Percentiles rank a stretch among this genome's conserved stretches.
Evolutionary conservation across 2,329 filamentous ascomycete species (phyloP).

Genomic region (Emericellopsis atlantica): DNA sequence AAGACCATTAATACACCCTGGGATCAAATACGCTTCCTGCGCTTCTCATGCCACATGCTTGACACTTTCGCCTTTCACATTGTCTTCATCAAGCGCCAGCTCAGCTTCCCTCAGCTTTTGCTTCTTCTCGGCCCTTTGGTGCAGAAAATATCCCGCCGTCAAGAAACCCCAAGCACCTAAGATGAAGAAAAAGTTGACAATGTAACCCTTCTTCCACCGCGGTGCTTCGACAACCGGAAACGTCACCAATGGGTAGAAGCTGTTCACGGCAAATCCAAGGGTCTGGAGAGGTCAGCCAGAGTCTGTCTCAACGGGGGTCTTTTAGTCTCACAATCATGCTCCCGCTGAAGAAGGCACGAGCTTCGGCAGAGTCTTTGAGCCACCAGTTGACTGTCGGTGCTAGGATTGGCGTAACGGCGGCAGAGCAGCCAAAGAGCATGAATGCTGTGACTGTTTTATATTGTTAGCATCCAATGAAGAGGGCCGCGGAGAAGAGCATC

Average conservation of each 20-base stretch:
- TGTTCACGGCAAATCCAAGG: slow-evolving; percentile 11
- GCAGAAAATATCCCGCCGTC: slow-evolving; percentile 14
- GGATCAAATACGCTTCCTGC: too few species aligned
- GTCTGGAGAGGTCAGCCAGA: slow-evolving; percentile 6
- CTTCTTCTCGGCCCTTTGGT: slow-evolving; percentile 12
- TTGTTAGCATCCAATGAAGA: too few species aligned
- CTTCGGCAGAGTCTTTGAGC: slow-evolving; percentile 11
- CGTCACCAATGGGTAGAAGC: slow-evolving; percentile 9
- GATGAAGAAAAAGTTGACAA: slow-evolving; percentile 9
- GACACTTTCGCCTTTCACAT: slow-evolving; percentile 4
- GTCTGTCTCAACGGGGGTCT: neutral
- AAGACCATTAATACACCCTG: too few species aligned
- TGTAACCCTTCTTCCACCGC: slow-evolving; percentile 11
- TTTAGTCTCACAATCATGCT: slow-evolving; percentile 9
- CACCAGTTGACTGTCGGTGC: slow-evolving; percentile 11
- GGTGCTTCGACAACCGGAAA: slow-evolving; percentile 10
- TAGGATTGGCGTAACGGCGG: slow-evolving; percentile 11
- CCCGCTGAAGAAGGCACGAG: slow-evolving; percentile 11
- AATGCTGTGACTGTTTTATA: slow-evolving; percentile 8
- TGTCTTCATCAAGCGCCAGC: slow-evolving; percentile 9
- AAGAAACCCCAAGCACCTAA: slow-evolving; percentile 16
- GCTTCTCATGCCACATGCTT: slow-evolving; percentile 6
- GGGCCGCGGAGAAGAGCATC: too few species aligned
- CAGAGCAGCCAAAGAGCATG: slow-evolving; percentile 10
- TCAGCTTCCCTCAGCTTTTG: slow-evolving; percentile 9